A percentile compares a stretch with the other conserved stretches of the same genome.
These are phyloP conservation scores for Gossypium arboreum DNA, from an alignment of 345 rosid genomes.

Conservation along the genomic window DNA sequence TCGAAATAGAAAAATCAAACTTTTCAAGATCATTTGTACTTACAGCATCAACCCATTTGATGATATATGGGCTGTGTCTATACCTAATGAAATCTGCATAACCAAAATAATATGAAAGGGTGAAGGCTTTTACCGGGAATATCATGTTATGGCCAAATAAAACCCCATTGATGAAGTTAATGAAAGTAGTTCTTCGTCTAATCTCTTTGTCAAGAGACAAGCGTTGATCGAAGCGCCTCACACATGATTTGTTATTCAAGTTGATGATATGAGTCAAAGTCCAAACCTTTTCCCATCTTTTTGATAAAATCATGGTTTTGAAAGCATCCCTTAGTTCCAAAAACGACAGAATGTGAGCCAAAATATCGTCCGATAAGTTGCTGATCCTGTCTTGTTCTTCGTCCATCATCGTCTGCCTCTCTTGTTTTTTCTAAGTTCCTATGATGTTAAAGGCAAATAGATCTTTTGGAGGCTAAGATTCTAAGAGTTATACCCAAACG, in stretches of 20 bases:
- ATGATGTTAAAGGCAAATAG: not conserved
- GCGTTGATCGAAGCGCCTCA: too few relatives aligned
- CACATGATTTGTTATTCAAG: not conserved
- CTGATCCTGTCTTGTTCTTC: not conserved
- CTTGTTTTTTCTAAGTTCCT: not conserved
- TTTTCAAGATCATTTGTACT: not conserved
- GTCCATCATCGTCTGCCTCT: not conserved
- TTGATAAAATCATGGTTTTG: not conserved
- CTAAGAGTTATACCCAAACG: too few relatives aligned
- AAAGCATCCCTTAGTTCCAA: not conserved
- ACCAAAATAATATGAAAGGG: too few relatives aligned
- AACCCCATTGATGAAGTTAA: not conserved
- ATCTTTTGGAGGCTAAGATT: too few relatives aligned
- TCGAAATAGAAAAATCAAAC: not conserved
- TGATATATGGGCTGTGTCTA: not conserved
- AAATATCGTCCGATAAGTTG: not conserved
- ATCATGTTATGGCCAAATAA: not conserved
- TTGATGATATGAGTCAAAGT: not conserved
- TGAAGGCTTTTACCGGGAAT: not conserved
- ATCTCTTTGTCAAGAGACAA: not conserved
- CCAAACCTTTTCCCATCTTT: not conserved
- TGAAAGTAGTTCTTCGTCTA: not conserved
- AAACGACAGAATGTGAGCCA: not conserved
- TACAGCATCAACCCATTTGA: not conserved
- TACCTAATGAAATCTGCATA: not conserved